Percentiles rank a stretch among this genome's conserved stretches.
phyloP scores from a whole-genome alignment of 805 yeast species.

The Metschnikowia santaceciliae region DNA sequence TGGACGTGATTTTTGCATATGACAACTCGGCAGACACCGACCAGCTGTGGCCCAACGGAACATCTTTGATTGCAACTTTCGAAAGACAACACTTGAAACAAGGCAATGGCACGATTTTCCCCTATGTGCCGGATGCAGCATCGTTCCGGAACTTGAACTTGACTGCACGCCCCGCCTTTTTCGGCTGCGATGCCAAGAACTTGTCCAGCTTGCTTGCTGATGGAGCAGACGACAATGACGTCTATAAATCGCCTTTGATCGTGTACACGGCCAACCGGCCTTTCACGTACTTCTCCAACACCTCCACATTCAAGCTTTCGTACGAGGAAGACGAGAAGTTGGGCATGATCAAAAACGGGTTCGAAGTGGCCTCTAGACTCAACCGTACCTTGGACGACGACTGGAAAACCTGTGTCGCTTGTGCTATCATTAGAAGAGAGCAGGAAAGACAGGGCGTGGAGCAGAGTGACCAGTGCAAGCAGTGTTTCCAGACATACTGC shows the following conservation, averaged over 20 bases:
- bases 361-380: slow-evolving; percentile 28
- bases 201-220: slow-evolving; percentile 19
- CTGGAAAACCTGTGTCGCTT: slow-evolving; percentile 73
- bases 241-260: slow-evolving; percentile 21
- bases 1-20: slow-evolving; percentile 41
- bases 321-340: slow-evolving; percentile 22
- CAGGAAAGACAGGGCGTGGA: slow-evolving; percentile 61
- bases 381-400: slow-evolving; percentile 65
- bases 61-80: slow-evolving; percentile 34
- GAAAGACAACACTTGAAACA: slow-evolving; percentile 26
- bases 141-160: slow-evolving; percentile 21
- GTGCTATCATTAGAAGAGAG: slow-evolving; percentile 78
- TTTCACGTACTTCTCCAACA: slow-evolving; percentile 25
- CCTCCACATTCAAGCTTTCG: slow-evolving; percentile 25
- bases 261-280: slow-evolving; percentile 31
- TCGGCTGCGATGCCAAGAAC: slow-evolving; percentile 26
- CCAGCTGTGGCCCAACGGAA: slow-evolving; percentile 42
- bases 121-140: slow-evolving; percentile 22
- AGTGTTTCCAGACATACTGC: slow-evolving; percentile 71
- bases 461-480: slow-evolving; percentile 65
- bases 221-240: slow-evolving; percentile 11
- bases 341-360: slow-evolving; percentile 26
- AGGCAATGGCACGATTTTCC: slow-evolving; percentile 26
- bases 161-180: slow-evolving; percentile 23
- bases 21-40: slow-evolving; percentile 35